Evolutionary conservation across 139 green algal species (phyloP), one percentile per base, ranked within the genome.

Genomic region (Volvox africanus): DNA sequence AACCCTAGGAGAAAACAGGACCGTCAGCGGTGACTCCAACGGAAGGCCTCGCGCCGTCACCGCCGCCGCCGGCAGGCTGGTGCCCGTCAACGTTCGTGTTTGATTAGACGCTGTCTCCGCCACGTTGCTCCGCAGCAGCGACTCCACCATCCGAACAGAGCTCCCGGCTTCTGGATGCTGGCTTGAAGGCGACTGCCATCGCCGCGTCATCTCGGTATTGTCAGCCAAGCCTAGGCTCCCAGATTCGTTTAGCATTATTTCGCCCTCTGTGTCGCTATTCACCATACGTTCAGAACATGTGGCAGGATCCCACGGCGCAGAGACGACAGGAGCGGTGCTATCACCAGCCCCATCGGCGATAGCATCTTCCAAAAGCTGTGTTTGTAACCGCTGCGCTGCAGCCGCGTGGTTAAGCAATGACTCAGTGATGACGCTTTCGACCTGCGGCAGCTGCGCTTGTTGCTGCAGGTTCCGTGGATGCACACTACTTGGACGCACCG

Each of bases 331-430:
- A 35, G 82, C 81, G 11, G 55, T 65, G 55, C 44, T n/a, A 16
- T 67, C 80, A 9, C 11, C 61, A 35, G 61, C 62, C 33, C 55
- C 80, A 12, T 88, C 82, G 18, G 62, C 32, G 0, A 88, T 44
- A 28, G 65, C n/a, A 21, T 89, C 83, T 1, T 33, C 14, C 1
- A 89, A 37, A 2, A 89, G 26, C 26, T 33, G 26, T 1, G 28
- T 68, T 35, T 89, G 83, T 35, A 89, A 37, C 11, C 83, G 83
- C 67, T 80, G 83, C 83, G 67, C 83, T 24, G 35, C 11, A 22
- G 68, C 83, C 1, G 67, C 36, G 13, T 89, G 83, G 67, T 28
- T 21, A 6, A 61, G 24, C 30, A 87, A 50, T 19, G 80, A 86
- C 17, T 67, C 32, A 26, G 30, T 71, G 50, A 86, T 71, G 28